A percentile compares a stretch with the other conserved stretches of the same genome.
Conservation (phyloP, 192 early-diverging fungal genomes). For the Coemansia brasiliensis region DNA sequence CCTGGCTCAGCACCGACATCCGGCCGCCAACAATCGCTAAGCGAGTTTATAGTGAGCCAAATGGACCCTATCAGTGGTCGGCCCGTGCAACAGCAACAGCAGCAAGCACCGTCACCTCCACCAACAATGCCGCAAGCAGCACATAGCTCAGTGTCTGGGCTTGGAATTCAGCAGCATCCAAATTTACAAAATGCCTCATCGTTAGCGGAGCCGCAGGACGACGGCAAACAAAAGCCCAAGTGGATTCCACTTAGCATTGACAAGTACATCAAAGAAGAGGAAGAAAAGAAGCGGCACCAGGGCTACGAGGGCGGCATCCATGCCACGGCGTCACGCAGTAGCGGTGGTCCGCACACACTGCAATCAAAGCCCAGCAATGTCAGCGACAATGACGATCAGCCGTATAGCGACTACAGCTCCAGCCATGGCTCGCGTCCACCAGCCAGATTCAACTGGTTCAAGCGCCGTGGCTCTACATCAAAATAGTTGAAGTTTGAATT, state of each 20-base stretch:
- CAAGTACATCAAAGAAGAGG: constrained; percentile 50
- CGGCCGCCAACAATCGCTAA: constrained; percentile 44
- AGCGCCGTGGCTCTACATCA: constrained; percentile 55
- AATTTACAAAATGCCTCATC: no score
- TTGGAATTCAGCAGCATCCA: constrained; percentile 2
- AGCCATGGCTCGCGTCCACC: constrained; percentile 24
- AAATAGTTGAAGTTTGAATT: constrained; percentile 11
- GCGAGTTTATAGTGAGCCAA: constrained; percentile 48
- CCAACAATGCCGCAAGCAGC: neutral
- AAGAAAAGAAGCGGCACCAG: constrained; percentile 16
- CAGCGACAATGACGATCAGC: constrained; percentile 25
- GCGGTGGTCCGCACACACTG: constrained; percentile 8
- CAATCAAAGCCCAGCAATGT: constrained; percentile 43
- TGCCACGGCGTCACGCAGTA: neutral
- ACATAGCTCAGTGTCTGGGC: neutral
- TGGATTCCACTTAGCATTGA: constrained; percentile 54
- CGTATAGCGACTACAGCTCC: constrained; percentile 8
- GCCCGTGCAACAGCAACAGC: constrained; percentile 11
- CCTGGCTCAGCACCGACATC: constrained; percentile 3
- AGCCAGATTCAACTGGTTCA: constrained; percentile 54
- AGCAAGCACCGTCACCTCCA: neutral
- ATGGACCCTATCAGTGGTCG: constrained; percentile 15
- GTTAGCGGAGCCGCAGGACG: neutral
- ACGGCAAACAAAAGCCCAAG: constrained; percentile 16
- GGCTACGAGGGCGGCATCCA: neutral